Conservation (phyloP, 352 stramenopile genomes). For the Phytophthora palmivora region DNA sequence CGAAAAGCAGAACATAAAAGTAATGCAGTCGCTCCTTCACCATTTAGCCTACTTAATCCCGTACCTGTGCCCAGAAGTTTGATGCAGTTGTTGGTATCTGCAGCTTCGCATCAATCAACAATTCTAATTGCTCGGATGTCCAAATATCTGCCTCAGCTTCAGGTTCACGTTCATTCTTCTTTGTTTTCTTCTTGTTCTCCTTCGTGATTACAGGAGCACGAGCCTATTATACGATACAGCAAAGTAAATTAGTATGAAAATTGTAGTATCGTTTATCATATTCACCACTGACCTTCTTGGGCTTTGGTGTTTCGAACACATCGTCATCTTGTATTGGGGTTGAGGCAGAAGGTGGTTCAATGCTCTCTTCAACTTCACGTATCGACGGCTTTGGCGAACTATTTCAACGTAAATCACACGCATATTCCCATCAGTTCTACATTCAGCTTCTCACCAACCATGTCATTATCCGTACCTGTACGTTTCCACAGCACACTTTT, state of each 20-base stretch:
- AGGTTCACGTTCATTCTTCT: constrained; percentile 28
- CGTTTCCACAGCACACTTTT: constrained; percentile 9
- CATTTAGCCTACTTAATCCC: constrained; percentile 2
- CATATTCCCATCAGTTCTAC: constrained; percentile 3
- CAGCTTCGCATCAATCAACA: constrained; percentile 62
- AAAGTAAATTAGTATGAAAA: not conserved
- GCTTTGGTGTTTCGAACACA: constrained; percentile 22
- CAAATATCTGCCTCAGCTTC: constrained; percentile 47
- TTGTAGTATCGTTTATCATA: too few relatives aligned
- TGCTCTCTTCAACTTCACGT: constrained; percentile 4
- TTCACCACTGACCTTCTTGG: constrained; percentile 22
- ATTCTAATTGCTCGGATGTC: constrained; percentile 56
- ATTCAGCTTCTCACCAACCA: not conserved
- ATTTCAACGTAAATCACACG: not conserved
- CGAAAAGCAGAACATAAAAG: not conserved
- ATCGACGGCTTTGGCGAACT: constrained; percentile 13
- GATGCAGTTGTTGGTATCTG: constrained; percentile 64
- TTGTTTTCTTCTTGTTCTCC: constrained; percentile 20
- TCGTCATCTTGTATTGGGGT: constrained; percentile 9
- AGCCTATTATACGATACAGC: constrained; percentile 3
- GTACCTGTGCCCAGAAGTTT: constrained; percentile 75
- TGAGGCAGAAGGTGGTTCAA: constrained; percentile 9
- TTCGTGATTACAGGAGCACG: constrained; percentile 1
- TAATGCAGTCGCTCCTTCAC: not conserved
- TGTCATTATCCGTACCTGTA: constrained; percentile 14